Percentiles rank a stretch among this genome's conserved stretches.
These are phyloP conservation scores for Lactarius tabidus DNA, from an alignment of 768 basidiomycete species.

Conservation along the genomic window DNA sequence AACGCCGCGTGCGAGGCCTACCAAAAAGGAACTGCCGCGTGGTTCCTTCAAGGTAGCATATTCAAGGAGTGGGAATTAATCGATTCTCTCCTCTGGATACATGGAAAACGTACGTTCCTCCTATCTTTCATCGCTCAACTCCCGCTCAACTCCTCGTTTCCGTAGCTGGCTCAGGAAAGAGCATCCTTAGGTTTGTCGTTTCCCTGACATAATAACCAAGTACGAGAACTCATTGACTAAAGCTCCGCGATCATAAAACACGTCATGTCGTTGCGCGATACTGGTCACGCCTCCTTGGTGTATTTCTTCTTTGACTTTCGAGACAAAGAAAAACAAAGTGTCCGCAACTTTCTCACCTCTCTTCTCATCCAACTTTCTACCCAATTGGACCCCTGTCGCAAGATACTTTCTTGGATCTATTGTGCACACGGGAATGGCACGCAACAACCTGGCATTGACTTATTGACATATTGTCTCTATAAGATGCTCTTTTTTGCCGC, in stretches of 20 bases:
- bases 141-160: background rate
- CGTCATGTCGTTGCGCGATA: background rate
- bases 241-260: background rate
- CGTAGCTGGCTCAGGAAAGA: background rate
- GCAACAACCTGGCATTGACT: background rate
- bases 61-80: background rate
- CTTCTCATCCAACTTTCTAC: background rate
- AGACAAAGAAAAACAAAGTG: background rate
- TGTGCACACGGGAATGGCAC: background rate
- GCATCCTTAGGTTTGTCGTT: background rate
- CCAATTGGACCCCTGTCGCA: background rate
- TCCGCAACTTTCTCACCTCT: background rate
- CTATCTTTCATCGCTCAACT: background rate
- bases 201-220: no score
- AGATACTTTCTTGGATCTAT: background rate
- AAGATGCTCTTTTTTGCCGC: background rate
- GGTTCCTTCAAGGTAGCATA: background rate
- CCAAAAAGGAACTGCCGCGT: background rate
- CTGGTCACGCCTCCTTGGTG: background rate
- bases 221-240: background rate
- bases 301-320: background rate
- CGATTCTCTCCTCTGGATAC: background rate
- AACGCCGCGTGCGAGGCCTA: background rate
- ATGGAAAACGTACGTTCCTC: background rate
- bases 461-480: background rate